Conservation (phyloP, 164 flowering plant genomes). For the Litsea cubeba region DNA sequence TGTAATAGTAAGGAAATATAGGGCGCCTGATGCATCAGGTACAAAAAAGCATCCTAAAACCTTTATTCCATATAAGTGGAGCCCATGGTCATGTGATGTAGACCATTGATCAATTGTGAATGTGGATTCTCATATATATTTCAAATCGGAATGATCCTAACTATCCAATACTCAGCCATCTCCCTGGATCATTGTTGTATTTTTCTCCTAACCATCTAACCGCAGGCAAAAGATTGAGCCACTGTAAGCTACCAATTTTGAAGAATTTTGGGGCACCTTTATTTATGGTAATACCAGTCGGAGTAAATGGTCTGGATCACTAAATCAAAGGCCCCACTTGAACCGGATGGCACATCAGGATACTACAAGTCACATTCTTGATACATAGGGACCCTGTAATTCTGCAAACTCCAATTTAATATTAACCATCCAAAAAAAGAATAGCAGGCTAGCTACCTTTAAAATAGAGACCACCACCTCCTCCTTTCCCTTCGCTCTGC, state of each 20-base stretch:
- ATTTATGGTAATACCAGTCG: neutral
- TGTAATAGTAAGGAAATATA: no score
- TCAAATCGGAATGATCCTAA: no score
- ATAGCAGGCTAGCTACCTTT: neutral
- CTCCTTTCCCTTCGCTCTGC: constrained; percentile 38
- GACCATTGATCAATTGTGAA: neutral
- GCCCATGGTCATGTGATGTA: neutral
- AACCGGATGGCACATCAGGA: neutral
- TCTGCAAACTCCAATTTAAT: neutral
- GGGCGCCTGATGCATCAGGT: neutral
- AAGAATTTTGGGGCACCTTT: no score
- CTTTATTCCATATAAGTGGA: neutral
- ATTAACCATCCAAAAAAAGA: neutral
- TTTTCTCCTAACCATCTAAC: neutral
- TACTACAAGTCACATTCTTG: neutral
- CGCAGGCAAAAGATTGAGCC: neutral
- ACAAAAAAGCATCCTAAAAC: neutral
- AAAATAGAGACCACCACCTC: constrained; percentile 72
- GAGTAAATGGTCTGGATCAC: neutral
- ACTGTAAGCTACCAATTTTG: neutral
- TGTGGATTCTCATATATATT: no score
- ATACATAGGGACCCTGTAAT: neutral
- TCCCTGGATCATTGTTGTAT: neutral
- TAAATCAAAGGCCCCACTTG: neutral
- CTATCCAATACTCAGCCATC: neutral